Percentiles rank a stretch among this genome's conserved stretches.
Conservation (phyloP, 2,329 filamentous ascomycete genomes). For the Aspergillus fumigatiaffinis region DNA sequence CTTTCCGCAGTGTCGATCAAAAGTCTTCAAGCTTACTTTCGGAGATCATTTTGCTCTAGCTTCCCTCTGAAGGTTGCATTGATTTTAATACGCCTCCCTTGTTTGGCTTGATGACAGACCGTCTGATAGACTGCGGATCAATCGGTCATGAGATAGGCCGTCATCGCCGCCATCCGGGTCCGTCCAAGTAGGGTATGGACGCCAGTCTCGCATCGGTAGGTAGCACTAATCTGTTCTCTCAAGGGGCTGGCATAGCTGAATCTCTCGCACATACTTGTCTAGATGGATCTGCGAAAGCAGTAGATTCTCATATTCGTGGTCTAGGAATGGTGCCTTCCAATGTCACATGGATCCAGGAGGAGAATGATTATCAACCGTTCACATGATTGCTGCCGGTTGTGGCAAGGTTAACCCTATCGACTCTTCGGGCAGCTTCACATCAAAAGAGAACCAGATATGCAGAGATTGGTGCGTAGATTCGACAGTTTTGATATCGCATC, state of each 20-base stretch:
- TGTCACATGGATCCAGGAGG: conserved; percentile 10
- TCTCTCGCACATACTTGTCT: background rate
- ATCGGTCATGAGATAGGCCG: conserved; percentile 7
- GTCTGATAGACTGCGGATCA: conserved; percentile 1
- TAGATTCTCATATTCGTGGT: background rate
- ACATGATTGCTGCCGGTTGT: conserved; percentile 10
- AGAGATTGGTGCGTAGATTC: background rate
- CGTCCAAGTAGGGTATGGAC: background rate
- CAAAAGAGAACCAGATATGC: conserved; percentile 1
- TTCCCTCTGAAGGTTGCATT: conserved; percentile 2
- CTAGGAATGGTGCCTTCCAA: background rate
- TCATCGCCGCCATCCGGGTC: background rate
- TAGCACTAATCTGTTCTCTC: background rate
- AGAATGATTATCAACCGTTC: conserved; percentile 1
- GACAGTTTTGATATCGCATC: background rate
- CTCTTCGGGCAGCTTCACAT: conserved; percentile 3
- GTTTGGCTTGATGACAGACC: background rate
- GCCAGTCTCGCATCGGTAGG: background rate
- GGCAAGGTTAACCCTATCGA: conserved; percentile 4
- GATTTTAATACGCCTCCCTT: background rate
- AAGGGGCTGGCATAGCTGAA: background rate
- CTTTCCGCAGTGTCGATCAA: background rate
- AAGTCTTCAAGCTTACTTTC: background rate
- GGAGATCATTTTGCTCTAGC: background rate
- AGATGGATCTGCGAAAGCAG: background rate